Conservation (phyloP, 2,329 filamentous ascomycete species). For the Metarhizium anisopliae region DNA sequence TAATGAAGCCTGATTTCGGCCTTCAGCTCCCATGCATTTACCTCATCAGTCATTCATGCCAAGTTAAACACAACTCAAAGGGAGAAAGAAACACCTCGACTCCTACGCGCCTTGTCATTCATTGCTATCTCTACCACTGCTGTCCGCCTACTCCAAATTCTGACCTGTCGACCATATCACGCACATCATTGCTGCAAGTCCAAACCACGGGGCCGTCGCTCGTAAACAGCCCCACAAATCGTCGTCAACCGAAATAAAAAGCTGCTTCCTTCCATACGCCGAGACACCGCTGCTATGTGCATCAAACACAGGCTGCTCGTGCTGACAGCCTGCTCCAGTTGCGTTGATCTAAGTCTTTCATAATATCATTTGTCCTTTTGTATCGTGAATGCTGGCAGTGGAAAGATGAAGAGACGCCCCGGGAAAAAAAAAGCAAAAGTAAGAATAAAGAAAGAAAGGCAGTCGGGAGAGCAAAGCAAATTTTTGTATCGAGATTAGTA, state of each 20-base stretch:
- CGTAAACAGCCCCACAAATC: not conserved
- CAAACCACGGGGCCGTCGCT: not conserved
- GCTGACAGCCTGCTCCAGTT: not conserved
- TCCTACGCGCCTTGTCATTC: not conserved
- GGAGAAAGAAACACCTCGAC: too few species aligned
- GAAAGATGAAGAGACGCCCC: not conserved
- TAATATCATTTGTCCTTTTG: not conserved
- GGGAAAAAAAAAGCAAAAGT: not conserved
- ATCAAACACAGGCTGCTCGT: not conserved
- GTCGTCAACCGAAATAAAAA: not conserved
- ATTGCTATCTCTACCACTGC: not conserved
- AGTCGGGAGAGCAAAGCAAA: not conserved
- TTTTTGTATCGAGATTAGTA: not conserved
- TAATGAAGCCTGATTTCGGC: too few species aligned
- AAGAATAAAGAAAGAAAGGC: not conserved
- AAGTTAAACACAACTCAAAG: too few species aligned
- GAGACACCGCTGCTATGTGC: slow-evolving; percentile 4
- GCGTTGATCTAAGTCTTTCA: not conserved
- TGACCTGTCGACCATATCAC: not conserved
- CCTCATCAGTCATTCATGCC: too few species aligned
- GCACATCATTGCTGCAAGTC: not conserved
- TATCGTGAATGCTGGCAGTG: not conserved
- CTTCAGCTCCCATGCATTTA: too few species aligned
- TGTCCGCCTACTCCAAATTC: not conserved
- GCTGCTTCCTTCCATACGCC: slow-evolving; percentile 2